Evolutionary conservation across 2,329 filamentous ascomycete species (phyloP), one percentile per base, ranked within the genome.

Genomic region (Colletotrichum sidae): DNA sequence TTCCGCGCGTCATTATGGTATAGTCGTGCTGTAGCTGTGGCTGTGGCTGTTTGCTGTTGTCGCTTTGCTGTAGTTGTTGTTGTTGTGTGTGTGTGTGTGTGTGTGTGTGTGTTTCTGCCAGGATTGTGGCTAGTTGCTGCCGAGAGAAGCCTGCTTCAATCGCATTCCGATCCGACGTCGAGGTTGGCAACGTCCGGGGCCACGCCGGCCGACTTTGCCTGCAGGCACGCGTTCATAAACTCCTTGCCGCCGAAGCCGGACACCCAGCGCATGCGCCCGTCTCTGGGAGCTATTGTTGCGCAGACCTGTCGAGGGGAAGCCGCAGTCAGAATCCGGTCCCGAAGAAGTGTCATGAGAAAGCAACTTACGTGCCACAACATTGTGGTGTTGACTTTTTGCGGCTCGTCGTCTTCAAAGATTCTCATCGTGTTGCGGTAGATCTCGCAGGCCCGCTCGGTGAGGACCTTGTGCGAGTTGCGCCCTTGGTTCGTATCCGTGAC

Each of bases 231-330:
- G 13, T 39, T 6, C 38, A 51, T 38, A 11, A 46, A 62, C 8
- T 62, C 59, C 10, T 62, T 46, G 10, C 59, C 59, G 9, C 59
- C 59, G 39, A 62, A 51, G 11, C 45, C 59, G 10, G 33, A 17
- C 1, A 58, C 45, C 8, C 45, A 62, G 12, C 13, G 46, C 44
- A 45, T 35, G 7, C 59, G 53, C 4, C 34, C 39, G 10, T 45
- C 38, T 6, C 45, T 45, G 7, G 59, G 59, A 0, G 39, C 39
- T 13, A 46, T 51, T 6, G 54, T 38, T 9, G 46, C 46, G 34
- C 59, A 62, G 11, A 62, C 17, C 59, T 62, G 7, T 25, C 25
- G 25, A 25, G 25, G 25, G 25, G 4, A n/a, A 10, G 0, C 2
- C 11, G 5, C n/a, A 12, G 17, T 62, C 2, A 62, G 46, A 13